Conservation (phyloP, 108 stramenopile species). For the Hondaea fermentalgiana region DNA sequence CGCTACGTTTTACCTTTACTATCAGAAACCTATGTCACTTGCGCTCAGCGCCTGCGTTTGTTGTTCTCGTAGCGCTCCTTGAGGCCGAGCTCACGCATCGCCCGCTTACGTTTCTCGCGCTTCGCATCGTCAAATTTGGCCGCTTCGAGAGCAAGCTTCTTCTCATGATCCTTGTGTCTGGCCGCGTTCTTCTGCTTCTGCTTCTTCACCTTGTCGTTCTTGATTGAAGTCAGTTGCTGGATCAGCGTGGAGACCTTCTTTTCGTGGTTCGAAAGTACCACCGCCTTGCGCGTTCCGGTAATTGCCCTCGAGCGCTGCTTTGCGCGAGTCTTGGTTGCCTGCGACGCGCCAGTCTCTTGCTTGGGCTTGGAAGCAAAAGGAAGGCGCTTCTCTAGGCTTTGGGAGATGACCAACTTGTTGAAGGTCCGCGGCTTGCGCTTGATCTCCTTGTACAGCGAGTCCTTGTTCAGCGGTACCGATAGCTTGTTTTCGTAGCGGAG, state of each 20-base stretch:
- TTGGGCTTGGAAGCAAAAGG: constrained; percentile 89
- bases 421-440: constrained; percentile 69
- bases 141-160: constrained; percentile 17
- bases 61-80: background rate
- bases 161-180: background rate
- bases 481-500: constrained; percentile 74
- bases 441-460: constrained; percentile 87
- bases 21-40: too few species aligned
- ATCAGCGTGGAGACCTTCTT: constrained; percentile 16
- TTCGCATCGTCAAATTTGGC: background rate
- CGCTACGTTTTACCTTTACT: too few species aligned
- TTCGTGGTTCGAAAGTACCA: constrained; percentile 44
- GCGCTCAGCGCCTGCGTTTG: background rate
- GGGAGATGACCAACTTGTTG: constrained; percentile 70
- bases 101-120: background rate
- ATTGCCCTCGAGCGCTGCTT: background rate
- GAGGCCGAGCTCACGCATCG: background rate
- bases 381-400: constrained; percentile 74
- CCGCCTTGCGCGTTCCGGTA: constrained; percentile 21
- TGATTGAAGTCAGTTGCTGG: constrained; percentile 39
- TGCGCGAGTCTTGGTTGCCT: constrained; percentile 42
- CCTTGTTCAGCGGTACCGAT: constrained; percentile 83
- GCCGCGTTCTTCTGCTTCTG: constrained; percentile 11
- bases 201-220: constrained; percentile 43
- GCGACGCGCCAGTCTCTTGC: constrained; percentile 55